These are phyloP conservation scores for Solanum infundibuliforme DNA, from an alignment of 257 asterid genomes.

Conservation along the genomic window DNA sequence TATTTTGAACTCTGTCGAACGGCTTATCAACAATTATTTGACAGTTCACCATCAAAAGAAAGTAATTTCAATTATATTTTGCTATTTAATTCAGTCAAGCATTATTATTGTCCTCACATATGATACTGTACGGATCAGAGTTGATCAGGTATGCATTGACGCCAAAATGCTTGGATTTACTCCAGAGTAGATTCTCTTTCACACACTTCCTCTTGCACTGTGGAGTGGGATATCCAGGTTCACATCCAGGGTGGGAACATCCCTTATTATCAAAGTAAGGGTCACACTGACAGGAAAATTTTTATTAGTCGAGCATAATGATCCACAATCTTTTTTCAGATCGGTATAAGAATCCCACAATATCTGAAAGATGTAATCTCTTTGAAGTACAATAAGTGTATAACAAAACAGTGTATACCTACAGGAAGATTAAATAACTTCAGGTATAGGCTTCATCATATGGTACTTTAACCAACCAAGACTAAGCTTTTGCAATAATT, in stretches of 20 bases:
- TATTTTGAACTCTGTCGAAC: not conserved
- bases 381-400: not conserved
- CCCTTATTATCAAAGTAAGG: conserved; percentile 86
- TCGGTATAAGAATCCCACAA: not conserved
- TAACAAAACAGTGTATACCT: conserved; percentile 26
- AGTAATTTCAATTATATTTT: not conserved
- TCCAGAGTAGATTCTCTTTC: conserved; percentile 59
- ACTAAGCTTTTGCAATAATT: not conserved
- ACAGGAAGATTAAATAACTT: not conserved
- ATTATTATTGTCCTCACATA: not conserved
- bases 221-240: conserved; percentile 83
- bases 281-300: conserved; percentile 57
- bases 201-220: conserved; percentile 55
- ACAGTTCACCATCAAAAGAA: not conserved
- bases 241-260: conserved; percentile 96
- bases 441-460: not conserved
- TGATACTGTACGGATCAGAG: conserved; percentile 47
- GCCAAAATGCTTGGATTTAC: conserved; percentile 61
- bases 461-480: not conserved
- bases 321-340: not conserved
- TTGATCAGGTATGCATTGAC: conserved; percentile 40
- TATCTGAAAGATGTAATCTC: not conserved
- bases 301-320: not conserved
- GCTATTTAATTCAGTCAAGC: not conserved
- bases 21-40: not conserved